Evolutionary conservation across 345 rosid genomes (phyloP), one percentile per base, ranked within the genome.

Genomic region (Gossypium raimondii): DNA sequence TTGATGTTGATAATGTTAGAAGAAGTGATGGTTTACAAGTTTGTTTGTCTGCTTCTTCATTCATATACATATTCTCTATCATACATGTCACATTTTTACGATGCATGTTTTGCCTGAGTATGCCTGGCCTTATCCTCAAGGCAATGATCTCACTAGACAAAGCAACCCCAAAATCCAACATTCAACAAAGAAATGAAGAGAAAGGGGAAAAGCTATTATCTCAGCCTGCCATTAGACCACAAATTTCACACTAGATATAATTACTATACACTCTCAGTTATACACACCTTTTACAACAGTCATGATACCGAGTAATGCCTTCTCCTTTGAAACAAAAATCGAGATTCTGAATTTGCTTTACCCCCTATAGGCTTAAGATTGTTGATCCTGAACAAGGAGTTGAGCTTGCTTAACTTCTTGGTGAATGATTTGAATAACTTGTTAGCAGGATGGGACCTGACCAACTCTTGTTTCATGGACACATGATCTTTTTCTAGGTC

Each of bases 401-500:
- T 90, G 76, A 95, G 90, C 84, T 92, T 92, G 85, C 93, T 85
- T 72, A 95, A 53, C 70, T 93, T 93, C 77, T 84, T 95, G 50
- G 96, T 79, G 75, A 95, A 86, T 3, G 91, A 89, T 78, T 87
- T 93, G 86, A 95, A 89, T 5, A 94, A 70, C 81, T 86, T 91
- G 66, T 76, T 90, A 1, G 93, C 94, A 4, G 94, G 93, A 79
- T 90, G 88, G 20, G 94, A 25, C 81, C 82, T 82, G 17, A 90
- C 92, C 9, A 95, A 86, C 82, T 89, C 98, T 77, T 93, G 99
- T 80, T 93, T 94, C 86, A 94, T 94, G 16, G 95, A 85, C 9
- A 91, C 94, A n/a, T 91, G 98, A 73, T 92, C 98, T 65, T 93
- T 95, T 79, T 95, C 99, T 13, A 95, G 79, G 84, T 93, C 98